phyloP scores from a whole-genome alignment of 2,329 filamentous ascomycete genomes.

The Claviceps purpurea region DNA sequence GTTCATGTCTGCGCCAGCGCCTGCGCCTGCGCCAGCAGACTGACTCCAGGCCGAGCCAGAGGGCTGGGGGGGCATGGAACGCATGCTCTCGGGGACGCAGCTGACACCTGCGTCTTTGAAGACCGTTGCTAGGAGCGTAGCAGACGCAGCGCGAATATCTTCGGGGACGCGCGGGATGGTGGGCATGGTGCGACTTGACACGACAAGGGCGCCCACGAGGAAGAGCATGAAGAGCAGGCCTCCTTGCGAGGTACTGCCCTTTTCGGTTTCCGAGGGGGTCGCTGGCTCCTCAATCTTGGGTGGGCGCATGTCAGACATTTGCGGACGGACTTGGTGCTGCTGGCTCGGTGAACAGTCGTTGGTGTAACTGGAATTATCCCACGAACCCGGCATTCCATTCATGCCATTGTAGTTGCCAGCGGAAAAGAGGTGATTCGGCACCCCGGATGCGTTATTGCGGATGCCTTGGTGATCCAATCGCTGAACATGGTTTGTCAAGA shows the following conservation, averaged over 20 bases:
- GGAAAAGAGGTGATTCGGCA: conserved; percentile 42
- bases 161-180: conserved; percentile 68
- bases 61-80: conserved; percentile 36
- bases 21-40: conserved; percentile 21
- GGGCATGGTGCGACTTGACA: conserved; percentile 65
- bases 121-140: conserved; percentile 65
- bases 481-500: conserved; percentile 61
- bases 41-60: conserved; percentile 36
- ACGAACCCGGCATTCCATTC: conserved; percentile 69
- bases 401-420: conserved; percentile 65
- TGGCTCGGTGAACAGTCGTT: conserved; percentile 53
- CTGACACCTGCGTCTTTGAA: conserved; percentile 65
- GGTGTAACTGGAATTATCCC: conserved; percentile 65
- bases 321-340: conserved; percentile 40
- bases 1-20: conserved; percentile 31
- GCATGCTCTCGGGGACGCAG: conserved; percentile 27
- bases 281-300: conserved; percentile 32
- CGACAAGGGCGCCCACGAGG: conserved; percentile 89
- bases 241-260: conserved; percentile 55
- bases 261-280: conserved; percentile 37
- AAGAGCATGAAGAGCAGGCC: conserved; percentile 88
- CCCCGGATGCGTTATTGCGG: conserved; percentile 19
- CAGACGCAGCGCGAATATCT: conserved; percentile 66
- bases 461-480: conserved; percentile 50
- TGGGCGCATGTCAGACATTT: conserved; percentile 37